Evolutionary conservation across 2,329 filamentous ascomycete genomes (phyloP), one percentile per base, ranked within the genome.

Genomic region (Biscogniauxia mediterranea): DNA sequence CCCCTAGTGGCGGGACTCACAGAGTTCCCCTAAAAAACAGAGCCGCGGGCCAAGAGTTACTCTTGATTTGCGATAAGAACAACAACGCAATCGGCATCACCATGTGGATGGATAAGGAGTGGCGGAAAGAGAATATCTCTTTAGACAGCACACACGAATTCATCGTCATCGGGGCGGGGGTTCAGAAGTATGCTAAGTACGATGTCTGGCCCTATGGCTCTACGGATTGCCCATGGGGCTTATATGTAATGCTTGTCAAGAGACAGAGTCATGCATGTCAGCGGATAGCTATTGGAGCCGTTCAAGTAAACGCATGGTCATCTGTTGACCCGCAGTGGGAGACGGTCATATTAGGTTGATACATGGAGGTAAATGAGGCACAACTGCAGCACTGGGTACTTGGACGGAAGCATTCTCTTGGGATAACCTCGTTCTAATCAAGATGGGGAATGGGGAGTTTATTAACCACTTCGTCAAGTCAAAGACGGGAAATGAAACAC

Each of bases 281-380:
- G 21, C 54, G 32, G 9, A 20, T 56, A 9, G 54, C 32, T 13
- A n/a, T 56, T 25, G 20, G 54, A 5, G 38, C 54, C 21, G 19
- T 56, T 19, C n/a, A 21, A 11, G 38, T 19, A 6, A 50, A 55
- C 17, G 7, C 38, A 46, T 50, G 54, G 54, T 4, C 19, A 9
- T 46, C 32, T 46, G 54, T 56, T 26, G 38, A 50, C 26, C 54
- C 20, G 38, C 52, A 23, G 54, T 50, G 38, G 54, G 38, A 56
- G 15, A 50, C 52, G 1, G 15, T 53, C 21, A 25, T 53, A 9
- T 17, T 53, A 28, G 52, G 20, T 28, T 53, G 52, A 53, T 7
- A 17, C 11, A 46, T 32, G 11, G 28, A 32, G 7, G 7, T 32
- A 13, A 9, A 32, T 32, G 28, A 32, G 11, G 7, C 28, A 32